Evolutionary conservation across 2,329 filamentous ascomycete genomes (phyloP).

Genomic region (Trichoderma endophyticum): DNA sequence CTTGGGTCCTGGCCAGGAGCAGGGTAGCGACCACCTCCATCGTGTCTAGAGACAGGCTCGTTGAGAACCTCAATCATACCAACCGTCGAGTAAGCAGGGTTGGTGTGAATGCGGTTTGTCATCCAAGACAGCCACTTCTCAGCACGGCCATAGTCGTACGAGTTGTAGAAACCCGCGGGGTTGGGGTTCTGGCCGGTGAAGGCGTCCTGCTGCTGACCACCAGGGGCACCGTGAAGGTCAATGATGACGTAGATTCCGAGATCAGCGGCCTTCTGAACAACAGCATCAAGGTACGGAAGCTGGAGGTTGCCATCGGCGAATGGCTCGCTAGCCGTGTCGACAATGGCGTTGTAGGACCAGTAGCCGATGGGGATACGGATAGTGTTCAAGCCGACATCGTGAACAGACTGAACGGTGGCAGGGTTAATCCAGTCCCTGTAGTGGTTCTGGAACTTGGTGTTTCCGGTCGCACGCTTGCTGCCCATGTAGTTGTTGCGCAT

Average conservation of each 20-base stretch:
- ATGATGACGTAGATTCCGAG: slow-evolving; percentile 34
- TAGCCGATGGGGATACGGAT: slow-evolving; percentile 53
- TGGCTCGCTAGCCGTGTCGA: slow-evolving; percentile 45
- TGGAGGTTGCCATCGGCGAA: slow-evolving; percentile 39
- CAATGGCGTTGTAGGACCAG: slow-evolving; percentile 49
- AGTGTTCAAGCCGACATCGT: slow-evolving; percentile 53
- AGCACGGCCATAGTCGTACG: slow-evolving; percentile 55
- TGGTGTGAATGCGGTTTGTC: slow-evolving; percentile 49
- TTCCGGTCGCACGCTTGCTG: slow-evolving; percentile 37
- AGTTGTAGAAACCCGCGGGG: slow-evolving; percentile 51
- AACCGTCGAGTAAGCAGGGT: slow-evolving; percentile 49
- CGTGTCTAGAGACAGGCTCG: slow-evolving; percentile 34
- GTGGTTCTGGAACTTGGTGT: slow-evolving; percentile 45
- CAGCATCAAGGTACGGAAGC: slow-evolving; percentile 32
- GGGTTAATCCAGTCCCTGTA: slow-evolving; percentile 36
- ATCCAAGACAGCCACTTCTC: slow-evolving; percentile 54
- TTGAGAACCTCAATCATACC: slow-evolving; percentile 59
- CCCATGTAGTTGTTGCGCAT: slow-evolving; percentile 33
- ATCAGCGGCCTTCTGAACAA: slow-evolving; percentile 32
- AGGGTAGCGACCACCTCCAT: slow-evolving; percentile 23
- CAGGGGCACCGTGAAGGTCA: slow-evolving; percentile 44
- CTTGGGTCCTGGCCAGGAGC: slow-evolving; percentile 26
- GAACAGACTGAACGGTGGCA: slow-evolving; percentile 43
- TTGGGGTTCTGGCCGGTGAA: slow-evolving; percentile 41
- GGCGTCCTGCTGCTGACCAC: slow-evolving; percentile 42